Conservation (phyloP, 192 early-diverging fungal genomes). For the Coemansia sp. region DNA sequence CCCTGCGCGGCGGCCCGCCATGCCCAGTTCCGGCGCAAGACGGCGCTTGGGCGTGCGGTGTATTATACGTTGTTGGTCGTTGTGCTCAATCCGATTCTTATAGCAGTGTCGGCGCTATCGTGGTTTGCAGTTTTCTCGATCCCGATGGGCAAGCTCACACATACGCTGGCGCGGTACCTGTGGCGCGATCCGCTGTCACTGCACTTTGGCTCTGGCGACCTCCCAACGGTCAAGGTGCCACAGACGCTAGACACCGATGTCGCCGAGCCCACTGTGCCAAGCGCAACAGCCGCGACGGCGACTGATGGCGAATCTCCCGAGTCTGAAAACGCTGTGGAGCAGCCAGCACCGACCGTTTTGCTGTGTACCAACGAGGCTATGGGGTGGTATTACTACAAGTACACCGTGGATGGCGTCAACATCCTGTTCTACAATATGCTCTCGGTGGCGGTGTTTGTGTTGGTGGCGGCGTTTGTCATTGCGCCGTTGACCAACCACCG, state of each 20-base stretch:
- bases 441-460: slow-evolving; percentile 77
- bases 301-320: not conserved
- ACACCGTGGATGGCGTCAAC: slow-evolving; percentile 95
- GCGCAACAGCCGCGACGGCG: not conserved
- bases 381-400: slow-evolving; percentile 96
- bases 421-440: slow-evolving; percentile 95
- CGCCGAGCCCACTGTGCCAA: not conserved
- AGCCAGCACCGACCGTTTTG: slow-evolving; percentile 60
- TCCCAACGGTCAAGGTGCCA: slow-evolving; percentile 48
- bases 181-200: slow-evolving; percentile 75
- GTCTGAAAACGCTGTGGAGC: slow-evolving; percentile 23
- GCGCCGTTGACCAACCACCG: slow-evolving; percentile 53
- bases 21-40: slow-evolving; percentile 24
- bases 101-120: slow-evolving; percentile 73
- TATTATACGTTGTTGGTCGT: slow-evolving; percentile 26
- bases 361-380: slow-evolving; percentile 87
- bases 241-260: slow-evolving; percentile 1
- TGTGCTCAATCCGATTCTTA: slow-evolving; percentile 71
- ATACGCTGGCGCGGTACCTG: slow-evolving; percentile 75
- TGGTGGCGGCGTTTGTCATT: slow-evolving; percentile 78
- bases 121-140: slow-evolving; percentile 86
- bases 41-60: slow-evolving; percentile 33
- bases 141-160: slow-evolving; percentile 94
- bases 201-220: slow-evolving; percentile 65
- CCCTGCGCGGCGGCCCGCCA: slow-evolving; percentile 5